Evolutionary conservation across 2,329 filamentous ascomycete genomes (phyloP), one percentile per base, ranked within the genome.

Genomic region (Penicillium sp.): DNA sequence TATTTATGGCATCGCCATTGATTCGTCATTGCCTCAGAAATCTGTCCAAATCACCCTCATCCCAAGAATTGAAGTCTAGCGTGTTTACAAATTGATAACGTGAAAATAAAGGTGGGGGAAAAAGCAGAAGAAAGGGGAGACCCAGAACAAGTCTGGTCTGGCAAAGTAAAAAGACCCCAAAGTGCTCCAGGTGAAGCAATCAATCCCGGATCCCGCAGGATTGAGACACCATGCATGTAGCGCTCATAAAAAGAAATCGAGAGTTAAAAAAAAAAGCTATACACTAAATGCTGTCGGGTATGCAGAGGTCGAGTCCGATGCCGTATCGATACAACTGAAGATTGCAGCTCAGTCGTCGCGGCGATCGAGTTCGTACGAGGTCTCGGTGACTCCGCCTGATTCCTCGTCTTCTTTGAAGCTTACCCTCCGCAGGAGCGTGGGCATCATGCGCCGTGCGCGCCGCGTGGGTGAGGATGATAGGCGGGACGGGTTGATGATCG

Each of bases 341-440:
- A 57, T 46, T 57, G 40, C 39, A 44, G 27, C 48, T 54, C 58
- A 71, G 53, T 71, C 66, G 40, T 66, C 64, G 48, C 67, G 67
- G 49, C 63, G 65, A 51, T 61, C 61, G 31, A 71, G 66, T 60
- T 74, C 71, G 50, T 71, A 74, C n/a, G 68, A 70, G 39, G 66
- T 68, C 50, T 73, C 71, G 28, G 62, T 64, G 18, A 60, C 51
- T 14, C 57, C 58, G 24, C 62, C 64, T 4, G 53, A 43, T 58
- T 75, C 73, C 56, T 74, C 72, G 51, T 74, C 72, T 48, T 72
- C 69, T 53, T 72, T 74, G 51, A 70, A 69, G 46, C 69, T 71
- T 39, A 72, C 69, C 16, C 65, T 63, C 8, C 71, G 70, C 24
- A 73, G 63, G 18, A 74, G 60, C 0, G 65, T 66, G 8, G 70